Percentiles rank a stretch among this genome's conserved stretches.
Conservation (phyloP, 345 rosid genomes). For the Sisymbrium irio region DNA sequence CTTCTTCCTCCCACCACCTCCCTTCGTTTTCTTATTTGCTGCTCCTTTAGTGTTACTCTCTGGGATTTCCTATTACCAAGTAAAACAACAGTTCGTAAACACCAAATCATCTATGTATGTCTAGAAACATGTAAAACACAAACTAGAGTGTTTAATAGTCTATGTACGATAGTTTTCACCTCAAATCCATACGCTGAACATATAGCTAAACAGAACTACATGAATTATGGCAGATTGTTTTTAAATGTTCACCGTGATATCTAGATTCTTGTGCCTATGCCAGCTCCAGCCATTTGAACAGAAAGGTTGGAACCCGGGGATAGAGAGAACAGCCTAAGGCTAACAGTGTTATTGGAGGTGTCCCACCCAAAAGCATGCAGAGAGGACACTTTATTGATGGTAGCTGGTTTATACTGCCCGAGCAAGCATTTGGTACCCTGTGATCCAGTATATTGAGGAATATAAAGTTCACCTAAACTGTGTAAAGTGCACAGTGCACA, state of each 20-base stretch:
- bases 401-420: constrained; percentile 43
- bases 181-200: not conserved
- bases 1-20: constrained; percentile 66
- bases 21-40: constrained; percentile 60
- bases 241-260: constrained; percentile 48
- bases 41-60: constrained; percentile 43
- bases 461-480: constrained; percentile 13
- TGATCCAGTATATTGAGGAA: constrained; percentile 46
- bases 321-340: constrained; percentile 42
- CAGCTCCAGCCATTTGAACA: constrained; percentile 41
- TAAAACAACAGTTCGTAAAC: constrained; percentile 16
- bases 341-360: constrained; percentile 45
- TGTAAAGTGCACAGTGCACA: not conserved
- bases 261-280: constrained; percentile 48
- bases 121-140: not conserved
- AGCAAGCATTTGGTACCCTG: constrained; percentile 73
- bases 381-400: constrained; percentile 48
- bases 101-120: not conserved
- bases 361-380: constrained; percentile 42
- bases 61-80: constrained; percentile 49
- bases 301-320: constrained; percentile 37
- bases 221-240: constrained; percentile 16
- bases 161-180: constrained; percentile 1
- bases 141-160: not conserved
- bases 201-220: not conserved